Evolutionary conservation across 768 basidiomycete species (phyloP).

Genomic region (Asterophora parasitica): DNA sequence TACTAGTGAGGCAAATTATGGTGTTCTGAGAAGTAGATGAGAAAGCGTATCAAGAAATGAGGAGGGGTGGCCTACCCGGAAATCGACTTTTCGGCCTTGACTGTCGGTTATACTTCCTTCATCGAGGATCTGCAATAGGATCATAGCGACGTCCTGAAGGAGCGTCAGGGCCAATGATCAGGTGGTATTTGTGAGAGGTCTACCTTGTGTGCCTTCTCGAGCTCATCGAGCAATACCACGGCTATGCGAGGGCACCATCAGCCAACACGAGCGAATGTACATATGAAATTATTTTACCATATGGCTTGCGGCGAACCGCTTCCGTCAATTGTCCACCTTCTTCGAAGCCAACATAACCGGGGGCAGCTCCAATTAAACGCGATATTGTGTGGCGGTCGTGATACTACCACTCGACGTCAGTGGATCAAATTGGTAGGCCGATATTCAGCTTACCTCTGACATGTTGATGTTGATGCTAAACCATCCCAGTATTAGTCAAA

Average conservation of each 20-base stretch:
- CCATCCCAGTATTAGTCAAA: neutral
- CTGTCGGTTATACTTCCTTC: constrained; percentile 89
- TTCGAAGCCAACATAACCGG: constrained; percentile 92
- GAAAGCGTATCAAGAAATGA: neutral
- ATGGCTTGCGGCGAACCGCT: constrained; percentile 86
- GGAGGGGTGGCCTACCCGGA: constrained; percentile 49
- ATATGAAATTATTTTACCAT: constrained; percentile 44
- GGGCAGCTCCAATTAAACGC: constrained; percentile 85
- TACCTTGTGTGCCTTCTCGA: constrained; percentile 92
- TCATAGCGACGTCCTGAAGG: constrained; percentile 76
- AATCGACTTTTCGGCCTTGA: constrained; percentile 88
- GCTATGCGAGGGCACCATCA: constrained; percentile 27
- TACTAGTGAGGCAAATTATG: constrained; percentile 87
- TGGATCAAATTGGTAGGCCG: no score
- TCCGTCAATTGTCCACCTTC: constrained; percentile 88
- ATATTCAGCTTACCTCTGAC: constrained; percentile 55
- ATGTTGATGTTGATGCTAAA: constrained; percentile 86
- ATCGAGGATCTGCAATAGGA: constrained; percentile 86
- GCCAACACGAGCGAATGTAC: neutral
- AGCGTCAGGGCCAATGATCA: neutral
- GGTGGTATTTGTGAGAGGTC: neutral
- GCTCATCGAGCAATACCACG: constrained; percentile 78
- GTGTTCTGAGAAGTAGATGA: constrained; percentile 54
- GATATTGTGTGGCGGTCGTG: constrained; percentile 91
- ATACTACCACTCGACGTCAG: constrained; percentile 41